phyloP scores from a whole-genome alignment of 495 filamentous ascomycete species.

The Letharia columbiana region DNA sequence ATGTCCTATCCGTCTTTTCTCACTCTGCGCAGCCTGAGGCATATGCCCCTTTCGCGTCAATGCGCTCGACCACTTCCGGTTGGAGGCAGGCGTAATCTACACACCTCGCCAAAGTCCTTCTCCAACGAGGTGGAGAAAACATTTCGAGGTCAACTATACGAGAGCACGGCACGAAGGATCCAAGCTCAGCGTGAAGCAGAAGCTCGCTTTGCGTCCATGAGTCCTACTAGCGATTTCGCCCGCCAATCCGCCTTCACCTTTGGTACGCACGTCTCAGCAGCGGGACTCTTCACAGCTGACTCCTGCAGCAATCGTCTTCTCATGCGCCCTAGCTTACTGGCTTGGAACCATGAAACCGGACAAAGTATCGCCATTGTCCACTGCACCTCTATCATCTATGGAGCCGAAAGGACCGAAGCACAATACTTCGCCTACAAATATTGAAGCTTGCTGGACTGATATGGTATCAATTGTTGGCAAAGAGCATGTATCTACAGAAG shows the following conservation, averaged over 20 bases:
- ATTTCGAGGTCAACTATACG: slow-evolving; percentile 82
- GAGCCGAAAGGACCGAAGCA: slow-evolving; percentile 48
- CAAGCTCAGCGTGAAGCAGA: slow-evolving; percentile 65
- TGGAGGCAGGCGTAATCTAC: slow-evolving; percentile 6
- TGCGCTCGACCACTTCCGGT: slow-evolving; percentile 2
- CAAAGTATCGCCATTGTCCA: slow-evolving; percentile 58
- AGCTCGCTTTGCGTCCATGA: slow-evolving; percentile 51
- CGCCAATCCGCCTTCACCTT: slow-evolving; percentile 56
- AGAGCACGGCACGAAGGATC: slow-evolving; percentile 70
- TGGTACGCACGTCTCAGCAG: slow-evolving; percentile 36
- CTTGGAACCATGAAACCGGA: slow-evolving; percentile 55
- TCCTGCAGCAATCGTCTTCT: slow-evolving; percentile 46
- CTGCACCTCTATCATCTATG: slow-evolving; percentile 55
- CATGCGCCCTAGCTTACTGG: slow-evolving; percentile 58
- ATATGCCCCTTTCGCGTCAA: slow-evolving; percentile 3
- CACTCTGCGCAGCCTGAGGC: slow-evolving; percentile 9
- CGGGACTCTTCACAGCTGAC: slow-evolving; percentile 10
- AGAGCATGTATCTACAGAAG: slow-evolving; percentile 72
- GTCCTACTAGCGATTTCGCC: slow-evolving; percentile 43
- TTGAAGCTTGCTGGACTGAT: slow-evolving; percentile 91
- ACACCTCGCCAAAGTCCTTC: slow-evolving; percentile 6
- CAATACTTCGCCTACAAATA: slow-evolving; percentile 61
- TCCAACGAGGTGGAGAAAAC: slow-evolving; percentile 34
- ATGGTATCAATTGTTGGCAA: slow-evolving; percentile 75
- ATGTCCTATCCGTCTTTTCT: slow-evolving; percentile 6